Evolutionary conservation across 2,329 filamentous ascomycete genomes (phyloP).

Genomic region (Aspergillus udagawae): DNA sequence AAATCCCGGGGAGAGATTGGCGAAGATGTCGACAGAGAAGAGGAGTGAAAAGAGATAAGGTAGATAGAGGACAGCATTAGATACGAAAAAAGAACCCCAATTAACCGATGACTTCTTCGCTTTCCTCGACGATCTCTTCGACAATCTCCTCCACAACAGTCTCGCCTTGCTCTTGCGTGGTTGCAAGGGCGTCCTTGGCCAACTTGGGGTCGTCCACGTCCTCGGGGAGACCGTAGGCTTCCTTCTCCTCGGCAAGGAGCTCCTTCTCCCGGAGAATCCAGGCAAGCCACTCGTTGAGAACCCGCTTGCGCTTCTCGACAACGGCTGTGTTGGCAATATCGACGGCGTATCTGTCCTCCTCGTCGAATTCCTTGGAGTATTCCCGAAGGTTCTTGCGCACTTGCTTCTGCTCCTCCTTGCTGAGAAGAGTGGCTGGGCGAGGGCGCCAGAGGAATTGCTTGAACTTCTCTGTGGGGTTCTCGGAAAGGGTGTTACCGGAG

Average conservation of each 20-base stretch:
- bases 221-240: constrained; percentile 61
- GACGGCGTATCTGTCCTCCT: constrained; percentile 89
- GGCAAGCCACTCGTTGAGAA: constrained; percentile 82
- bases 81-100: constrained; percentile 24
- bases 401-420: constrained; percentile 94
- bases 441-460: constrained; percentile 97
- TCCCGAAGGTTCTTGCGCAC: constrained; percentile 98
- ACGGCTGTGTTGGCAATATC: constrained; percentile 92
- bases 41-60: constrained; percentile 24
- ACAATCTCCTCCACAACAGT: constrained; percentile 83
- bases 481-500: constrained; percentile 80
- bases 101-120: constrained; percentile 67
- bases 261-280: constrained; percentile 74
- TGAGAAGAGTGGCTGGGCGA: constrained; percentile 82
- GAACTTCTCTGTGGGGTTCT: constrained; percentile 93
- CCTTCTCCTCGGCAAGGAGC: constrained; percentile 69
- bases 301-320: constrained; percentile 75
- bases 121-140: constrained; percentile 77
- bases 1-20: constrained; percentile 17
- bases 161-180: constrained; percentile 63
- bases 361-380: constrained; percentile 91
- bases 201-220: constrained; percentile 59
- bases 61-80: constrained; percentile 28
- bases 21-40: constrained; percentile 26
- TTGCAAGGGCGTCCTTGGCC: constrained; percentile 48